phyloP scores from a whole-genome alignment of 148 eudicot genomes.

The Rhododendron vialii region DNA sequence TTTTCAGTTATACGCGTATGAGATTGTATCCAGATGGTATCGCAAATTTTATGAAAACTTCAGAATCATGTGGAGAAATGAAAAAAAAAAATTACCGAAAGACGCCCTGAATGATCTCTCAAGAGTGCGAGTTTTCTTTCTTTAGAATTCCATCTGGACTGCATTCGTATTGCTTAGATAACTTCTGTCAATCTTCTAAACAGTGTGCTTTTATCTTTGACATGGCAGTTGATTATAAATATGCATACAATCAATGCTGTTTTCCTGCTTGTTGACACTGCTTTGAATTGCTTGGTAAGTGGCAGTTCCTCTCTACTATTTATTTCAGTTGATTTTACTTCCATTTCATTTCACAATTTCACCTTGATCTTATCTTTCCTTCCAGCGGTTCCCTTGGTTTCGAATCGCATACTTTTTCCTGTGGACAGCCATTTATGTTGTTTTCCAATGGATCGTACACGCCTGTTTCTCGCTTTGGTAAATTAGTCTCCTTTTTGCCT shows the following conservation, averaged over 20 bases:
- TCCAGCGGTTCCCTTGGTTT: constrained; percentile 92
- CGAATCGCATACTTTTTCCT: constrained; percentile 77
- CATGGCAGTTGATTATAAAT: constrained; percentile 56
- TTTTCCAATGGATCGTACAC: constrained; percentile 81
- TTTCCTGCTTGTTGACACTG: constrained; percentile 80
- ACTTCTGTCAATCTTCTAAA: not conserved
- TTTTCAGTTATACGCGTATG: not conserved
- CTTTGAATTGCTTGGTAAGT: constrained; percentile 76
- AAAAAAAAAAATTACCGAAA: not conserved
- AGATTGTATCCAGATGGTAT: not conserved
- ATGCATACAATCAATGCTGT: constrained; percentile 89
- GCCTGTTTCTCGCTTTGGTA: constrained; percentile 73
- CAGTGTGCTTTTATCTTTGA: constrained; percentile 2
- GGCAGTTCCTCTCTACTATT: not conserved
- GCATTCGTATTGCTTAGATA: not conserved
- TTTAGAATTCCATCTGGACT: not conserved
- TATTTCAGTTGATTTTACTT: not conserved
- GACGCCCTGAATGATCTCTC: not conserved
- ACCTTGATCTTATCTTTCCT: not conserved
- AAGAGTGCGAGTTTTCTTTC: not conserved
- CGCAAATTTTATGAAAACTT: not conserved
- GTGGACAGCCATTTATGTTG: constrained; percentile 70
- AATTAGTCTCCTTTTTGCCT: constrained; percentile 4
- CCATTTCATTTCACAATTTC: not conserved
- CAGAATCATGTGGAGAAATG: not conserved